phyloP scores from a whole-genome alignment of 208 protist genomes.

The Perkinsela sp. region DNA sequence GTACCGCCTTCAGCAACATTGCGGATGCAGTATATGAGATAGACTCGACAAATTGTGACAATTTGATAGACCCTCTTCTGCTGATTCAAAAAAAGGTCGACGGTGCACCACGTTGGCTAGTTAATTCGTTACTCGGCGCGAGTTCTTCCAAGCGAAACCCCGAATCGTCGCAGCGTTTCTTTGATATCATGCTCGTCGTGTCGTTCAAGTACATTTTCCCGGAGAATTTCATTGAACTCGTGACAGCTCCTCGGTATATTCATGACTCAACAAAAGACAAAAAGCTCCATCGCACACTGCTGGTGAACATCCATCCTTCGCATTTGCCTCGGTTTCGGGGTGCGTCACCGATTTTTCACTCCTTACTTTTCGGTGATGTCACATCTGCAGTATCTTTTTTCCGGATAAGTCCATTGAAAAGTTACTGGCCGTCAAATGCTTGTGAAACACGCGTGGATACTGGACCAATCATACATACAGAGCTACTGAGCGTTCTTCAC shows the following conservation, averaged over 20 bases:
- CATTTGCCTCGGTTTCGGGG: slow-evolving; percentile 50
- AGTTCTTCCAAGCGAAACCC: too few species aligned
- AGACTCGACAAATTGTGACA: too few species aligned
- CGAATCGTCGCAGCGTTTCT: too few species aligned
- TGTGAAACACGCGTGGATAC: not conserved
- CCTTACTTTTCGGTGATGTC: slow-evolving; percentile 27
- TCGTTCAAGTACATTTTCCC: not conserved
- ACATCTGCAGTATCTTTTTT: slow-evolving; percentile 1
- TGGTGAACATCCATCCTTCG: slow-evolving; percentile 60
- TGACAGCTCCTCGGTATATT: not conserved
- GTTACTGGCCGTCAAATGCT: too few species aligned
- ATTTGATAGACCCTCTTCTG: too few species aligned
- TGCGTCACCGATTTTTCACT: slow-evolving; percentile 49
- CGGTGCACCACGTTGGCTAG: too few species aligned
- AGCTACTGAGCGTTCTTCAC: not conserved
- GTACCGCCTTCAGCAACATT: too few species aligned
- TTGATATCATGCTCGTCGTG: not conserved
- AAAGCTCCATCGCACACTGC: slow-evolving; percentile 8
- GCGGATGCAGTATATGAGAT: too few species aligned
- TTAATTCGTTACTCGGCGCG: too few species aligned
- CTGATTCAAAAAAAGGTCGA: too few species aligned
- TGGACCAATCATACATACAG: not conserved
- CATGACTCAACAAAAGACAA: not conserved
- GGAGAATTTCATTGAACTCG: not conserved
- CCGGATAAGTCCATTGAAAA: too few species aligned